Evolutionary conservation across 2,329 filamentous ascomycete genomes (phyloP).

Genomic region (Chaetomium sp.): DNA sequence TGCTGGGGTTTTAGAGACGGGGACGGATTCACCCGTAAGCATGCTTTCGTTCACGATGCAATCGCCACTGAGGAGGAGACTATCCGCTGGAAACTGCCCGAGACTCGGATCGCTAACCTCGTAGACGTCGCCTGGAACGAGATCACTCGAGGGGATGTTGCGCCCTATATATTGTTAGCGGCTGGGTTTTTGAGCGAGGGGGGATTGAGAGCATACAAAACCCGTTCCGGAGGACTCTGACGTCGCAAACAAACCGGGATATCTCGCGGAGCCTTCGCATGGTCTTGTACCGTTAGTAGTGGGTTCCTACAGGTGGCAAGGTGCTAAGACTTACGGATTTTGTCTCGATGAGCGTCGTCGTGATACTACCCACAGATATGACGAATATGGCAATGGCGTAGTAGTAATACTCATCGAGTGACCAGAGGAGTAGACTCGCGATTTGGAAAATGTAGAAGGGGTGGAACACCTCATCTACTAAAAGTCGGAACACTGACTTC

Average conservation of each 20-base stretch:
- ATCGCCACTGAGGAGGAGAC: constrained; percentile 86
- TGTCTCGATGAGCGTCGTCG: constrained; percentile 86
- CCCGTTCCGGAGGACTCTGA: constrained; percentile 87
- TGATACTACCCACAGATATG: constrained; percentile 91
- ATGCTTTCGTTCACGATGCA: constrained; percentile 99
- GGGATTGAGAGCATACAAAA: constrained; percentile 68
- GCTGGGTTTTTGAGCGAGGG: neutral
- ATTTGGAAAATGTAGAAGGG: constrained; percentile 99
- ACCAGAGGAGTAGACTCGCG: constrained; percentile 92
- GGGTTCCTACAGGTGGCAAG: neutral
- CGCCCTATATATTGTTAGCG: constrained; percentile 56
- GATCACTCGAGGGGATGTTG: constrained; percentile 79
- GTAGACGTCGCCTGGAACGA: constrained; percentile 95
- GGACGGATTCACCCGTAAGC: constrained; percentile 96
- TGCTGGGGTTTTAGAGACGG: constrained; percentile 87
- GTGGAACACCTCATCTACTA: constrained; percentile 93
- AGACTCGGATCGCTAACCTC: constrained; percentile 93
- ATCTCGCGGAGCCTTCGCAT: constrained; percentile 91
- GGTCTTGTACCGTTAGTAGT: constrained; percentile 53
- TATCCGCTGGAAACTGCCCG: constrained; percentile 87
- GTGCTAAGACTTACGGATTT: constrained; percentile 61
- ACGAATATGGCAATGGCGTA: constrained; percentile 93
- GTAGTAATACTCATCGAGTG: constrained; percentile 94
- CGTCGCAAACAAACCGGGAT: constrained; percentile 91
- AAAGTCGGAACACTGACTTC: constrained; percentile 78